These are phyloP conservation scores for Rhynchospora tenuis DNA, from an alignment of 176 grass and related monocot species.

Conservation along the genomic window DNA sequence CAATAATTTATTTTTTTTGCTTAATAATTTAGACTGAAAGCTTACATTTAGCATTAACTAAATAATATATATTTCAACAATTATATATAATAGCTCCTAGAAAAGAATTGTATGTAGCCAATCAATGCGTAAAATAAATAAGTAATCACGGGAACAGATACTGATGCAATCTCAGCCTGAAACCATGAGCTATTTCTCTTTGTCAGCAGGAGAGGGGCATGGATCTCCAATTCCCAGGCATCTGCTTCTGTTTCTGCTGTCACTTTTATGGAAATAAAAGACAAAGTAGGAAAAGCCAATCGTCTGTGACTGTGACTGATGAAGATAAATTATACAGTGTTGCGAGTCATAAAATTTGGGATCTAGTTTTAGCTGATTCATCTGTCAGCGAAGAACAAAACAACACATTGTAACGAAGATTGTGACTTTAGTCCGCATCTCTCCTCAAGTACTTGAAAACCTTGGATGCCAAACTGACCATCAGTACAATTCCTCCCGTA, in stretches of 20 bases:
- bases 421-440: no score
- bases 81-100: not conserved
- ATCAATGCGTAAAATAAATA: slow-evolving; percentile 5
- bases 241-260: not conserved
- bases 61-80: not conserved
- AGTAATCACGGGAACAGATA: not conserved
- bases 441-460: not conserved
- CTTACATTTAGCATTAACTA: not conserved
- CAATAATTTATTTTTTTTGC: no score
- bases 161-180: not conserved
- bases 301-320: not conserved
- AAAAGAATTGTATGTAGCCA: not conserved
- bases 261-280: not conserved
- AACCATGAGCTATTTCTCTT: not conserved
- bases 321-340: not conserved
- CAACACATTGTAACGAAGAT: not conserved
- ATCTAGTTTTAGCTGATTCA: not conserved
- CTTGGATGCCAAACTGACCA: not conserved
- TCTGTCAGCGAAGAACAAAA: not conserved
- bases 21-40: no score
- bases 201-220: not conserved
- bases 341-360: no score
- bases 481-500: not conserved
- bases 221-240: not conserved
- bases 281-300: not conserved